phyloP scores from a whole-genome alignment of 1,284 basidiomycete genomes.

The Ganoderma multipileum region DNA sequence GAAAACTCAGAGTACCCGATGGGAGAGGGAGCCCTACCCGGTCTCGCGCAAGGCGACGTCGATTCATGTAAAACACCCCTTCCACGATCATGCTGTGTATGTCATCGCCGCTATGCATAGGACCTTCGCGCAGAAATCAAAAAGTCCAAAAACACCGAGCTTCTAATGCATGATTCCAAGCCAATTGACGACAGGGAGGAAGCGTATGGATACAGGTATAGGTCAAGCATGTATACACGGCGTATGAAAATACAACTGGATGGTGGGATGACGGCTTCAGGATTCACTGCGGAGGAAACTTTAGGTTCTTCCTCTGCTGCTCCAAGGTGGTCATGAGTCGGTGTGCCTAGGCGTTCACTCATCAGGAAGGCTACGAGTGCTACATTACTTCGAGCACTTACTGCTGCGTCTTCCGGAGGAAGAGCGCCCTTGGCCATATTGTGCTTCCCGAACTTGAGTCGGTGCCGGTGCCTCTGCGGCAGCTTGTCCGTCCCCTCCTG shows the following conservation, averaged over 20 bases:
- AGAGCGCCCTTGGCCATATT: slow-evolving; percentile 87
- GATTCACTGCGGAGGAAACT: slow-evolving; percentile 25
- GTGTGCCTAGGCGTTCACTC: slow-evolving; percentile 32
- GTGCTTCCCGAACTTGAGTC: slow-evolving; percentile 70
- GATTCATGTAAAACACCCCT: slow-evolving; percentile 35
- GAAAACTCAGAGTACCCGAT: slow-evolving; percentile 20
- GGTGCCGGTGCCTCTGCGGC: slow-evolving; percentile 45
- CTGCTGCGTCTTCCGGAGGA: slow-evolving; percentile 81
- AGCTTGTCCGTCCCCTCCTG: slow-evolving; percentile 51
- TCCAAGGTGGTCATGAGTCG: slow-evolving; percentile 56
- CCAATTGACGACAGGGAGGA: neutral
- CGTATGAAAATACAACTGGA: neutral
- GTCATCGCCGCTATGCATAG: slow-evolving; percentile 39
- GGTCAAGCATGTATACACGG: too few relatives aligned
- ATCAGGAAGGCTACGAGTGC: neutral
- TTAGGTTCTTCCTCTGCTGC: slow-evolving; percentile 55
- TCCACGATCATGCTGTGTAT: slow-evolving; percentile 37
- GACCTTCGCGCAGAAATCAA: slow-evolving; percentile 37
- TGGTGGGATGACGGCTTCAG: neutral
- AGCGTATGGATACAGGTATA: slow-evolving; percentile 5
- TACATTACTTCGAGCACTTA: slow-evolving; percentile 43
- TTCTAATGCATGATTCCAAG: neutral
- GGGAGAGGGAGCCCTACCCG: slow-evolving; percentile 24
- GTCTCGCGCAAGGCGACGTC: slow-evolving; percentile 33
- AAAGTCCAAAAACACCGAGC: slow-evolving; percentile 40